Evolutionary conservation across 441 rosid genomes (phyloP).

Genomic region (Erodium trifolium): DNA sequence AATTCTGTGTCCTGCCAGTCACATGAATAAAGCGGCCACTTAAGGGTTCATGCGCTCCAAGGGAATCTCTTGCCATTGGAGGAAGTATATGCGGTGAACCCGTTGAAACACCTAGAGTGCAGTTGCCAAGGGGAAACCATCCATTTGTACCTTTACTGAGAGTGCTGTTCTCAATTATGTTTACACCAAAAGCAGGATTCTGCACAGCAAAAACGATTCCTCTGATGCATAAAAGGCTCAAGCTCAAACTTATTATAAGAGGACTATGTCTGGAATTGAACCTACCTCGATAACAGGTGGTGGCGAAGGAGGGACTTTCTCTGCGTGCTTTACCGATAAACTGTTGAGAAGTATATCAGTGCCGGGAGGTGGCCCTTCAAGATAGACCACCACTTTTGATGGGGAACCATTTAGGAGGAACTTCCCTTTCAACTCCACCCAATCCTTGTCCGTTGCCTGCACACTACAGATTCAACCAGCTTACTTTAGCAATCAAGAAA

Average conservation of each 20-base stretch:
- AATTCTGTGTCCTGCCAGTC: constrained; percentile 61
- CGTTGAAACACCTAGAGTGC: constrained; percentile 46
- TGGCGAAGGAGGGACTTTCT: constrained; percentile 48
- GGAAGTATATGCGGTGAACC: constrained; percentile 87
- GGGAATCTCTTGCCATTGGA: constrained; percentile 79
- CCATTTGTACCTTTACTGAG: constrained; percentile 45
- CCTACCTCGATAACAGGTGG: constrained; percentile 64
- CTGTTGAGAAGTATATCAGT: constrained; percentile 66
- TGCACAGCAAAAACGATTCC: constrained; percentile 21
- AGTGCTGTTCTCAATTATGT: constrained; percentile 55
- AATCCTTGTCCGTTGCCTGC: constrained; percentile 68
- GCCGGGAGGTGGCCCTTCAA: constrained; percentile 93
- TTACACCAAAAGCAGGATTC: constrained; percentile 66
- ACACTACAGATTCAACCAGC: constrained; percentile 31
- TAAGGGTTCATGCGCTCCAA: constrained; percentile 54
- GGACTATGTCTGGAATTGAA: background rate
- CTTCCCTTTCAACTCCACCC: constrained; percentile 73
- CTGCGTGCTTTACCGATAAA: constrained; percentile 61
- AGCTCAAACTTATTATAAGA: background rate
- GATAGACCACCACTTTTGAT: constrained; percentile 44
- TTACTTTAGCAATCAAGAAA: constrained; percentile 5
- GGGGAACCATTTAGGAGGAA: constrained; percentile 70
- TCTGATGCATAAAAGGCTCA: constrained; percentile 5
- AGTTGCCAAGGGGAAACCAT: constrained; percentile 81
- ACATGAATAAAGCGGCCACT: constrained; percentile 61